These are phyloP conservation scores for Immersiella caudata DNA, from an alignment of 495 filamentous ascomycete genomes.

Conservation along the genomic window DNA sequence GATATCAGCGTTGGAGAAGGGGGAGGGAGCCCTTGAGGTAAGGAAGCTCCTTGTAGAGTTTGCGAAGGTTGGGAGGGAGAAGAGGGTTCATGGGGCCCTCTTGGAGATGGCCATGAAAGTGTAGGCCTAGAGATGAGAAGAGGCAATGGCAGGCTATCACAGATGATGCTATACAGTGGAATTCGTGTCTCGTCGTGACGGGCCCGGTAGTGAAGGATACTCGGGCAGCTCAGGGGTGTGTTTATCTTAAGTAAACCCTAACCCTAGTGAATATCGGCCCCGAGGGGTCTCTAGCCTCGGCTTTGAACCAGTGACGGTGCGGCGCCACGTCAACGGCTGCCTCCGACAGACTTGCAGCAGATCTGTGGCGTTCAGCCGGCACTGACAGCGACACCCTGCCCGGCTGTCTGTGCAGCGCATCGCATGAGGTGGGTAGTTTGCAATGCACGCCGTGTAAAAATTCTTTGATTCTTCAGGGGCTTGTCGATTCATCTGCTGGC, in stretches of 20 bases:
- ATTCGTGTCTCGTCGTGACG: background rate
- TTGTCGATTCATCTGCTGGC: background rate
- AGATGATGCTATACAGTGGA: background rate
- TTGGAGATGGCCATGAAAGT: conserved; percentile 31
- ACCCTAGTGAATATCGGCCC: background rate
- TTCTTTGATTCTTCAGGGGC: background rate
- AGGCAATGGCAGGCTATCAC: background rate
- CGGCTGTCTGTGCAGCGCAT: conserved; percentile 1
- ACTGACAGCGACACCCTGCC: background rate
- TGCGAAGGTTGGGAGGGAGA: conserved; percentile 27
- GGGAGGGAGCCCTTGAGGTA: background rate
- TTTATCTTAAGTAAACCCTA: background rate
- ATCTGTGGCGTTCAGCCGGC: conserved; percentile 6
- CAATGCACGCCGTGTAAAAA: background rate
- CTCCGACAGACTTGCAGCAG: conserved; percentile 14
- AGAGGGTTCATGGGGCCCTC: conserved; percentile 39
- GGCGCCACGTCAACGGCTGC: conserved; percentile 23
- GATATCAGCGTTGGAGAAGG: conserved; percentile 17
- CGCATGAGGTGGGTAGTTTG: background rate
- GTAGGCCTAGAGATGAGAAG: background rate
- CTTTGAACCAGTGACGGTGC: background rate
- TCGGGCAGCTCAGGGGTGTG: background rate
- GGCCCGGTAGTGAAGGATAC: too few relatives aligned
- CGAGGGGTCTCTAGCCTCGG: conserved; percentile 12
- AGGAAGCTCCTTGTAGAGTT: conserved; percentile 35